Percentiles rank a stretch among this genome's conserved stretches.
Conservation (phyloP, 2,329 filamentous ascomycete species). For the Fusarium pseudonygamai region DNA sequence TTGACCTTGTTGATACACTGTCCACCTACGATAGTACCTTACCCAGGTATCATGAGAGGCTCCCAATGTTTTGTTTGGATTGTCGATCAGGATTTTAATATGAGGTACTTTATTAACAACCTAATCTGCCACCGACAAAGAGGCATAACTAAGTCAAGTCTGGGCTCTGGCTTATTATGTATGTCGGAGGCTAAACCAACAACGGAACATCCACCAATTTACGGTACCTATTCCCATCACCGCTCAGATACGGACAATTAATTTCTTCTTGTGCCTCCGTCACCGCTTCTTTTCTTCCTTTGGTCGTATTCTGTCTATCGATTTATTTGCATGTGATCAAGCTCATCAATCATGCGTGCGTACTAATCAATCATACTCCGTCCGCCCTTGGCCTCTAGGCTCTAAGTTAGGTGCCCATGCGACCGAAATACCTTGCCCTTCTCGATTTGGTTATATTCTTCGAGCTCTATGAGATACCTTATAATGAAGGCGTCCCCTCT, state of each 20-base stretch:
- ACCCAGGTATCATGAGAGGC: not conserved
- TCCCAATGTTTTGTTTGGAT: not conserved
- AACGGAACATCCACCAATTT: not conserved
- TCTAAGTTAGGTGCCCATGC: not conserved
- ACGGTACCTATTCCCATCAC: not conserved
- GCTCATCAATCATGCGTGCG: not conserved
- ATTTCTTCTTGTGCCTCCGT: slow-evolving; percentile 10
- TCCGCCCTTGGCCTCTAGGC: not conserved
- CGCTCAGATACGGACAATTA: slow-evolving; percentile 16
- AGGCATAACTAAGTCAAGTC: not conserved
- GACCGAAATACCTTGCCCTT: not conserved
- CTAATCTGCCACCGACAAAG: not conserved
- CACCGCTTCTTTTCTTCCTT: slow-evolving; percentile 31
- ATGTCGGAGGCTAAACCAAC: slow-evolving; percentile 9
- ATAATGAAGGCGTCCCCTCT: not conserved
- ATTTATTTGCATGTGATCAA: slow-evolving; percentile 24
- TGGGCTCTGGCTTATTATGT: not conserved
- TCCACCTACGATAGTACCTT: not conserved
- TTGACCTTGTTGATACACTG: not conserved
- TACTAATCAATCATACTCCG: not conserved
- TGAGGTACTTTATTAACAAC: not conserved
- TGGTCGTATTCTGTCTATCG: not conserved
- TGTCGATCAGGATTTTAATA: not conserved
- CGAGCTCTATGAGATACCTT: not conserved
- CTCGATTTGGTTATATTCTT: not conserved